Conservation (phyloP, 2,329 filamentous ascomycete genomes). For the Trichoderma koningii region DNA sequence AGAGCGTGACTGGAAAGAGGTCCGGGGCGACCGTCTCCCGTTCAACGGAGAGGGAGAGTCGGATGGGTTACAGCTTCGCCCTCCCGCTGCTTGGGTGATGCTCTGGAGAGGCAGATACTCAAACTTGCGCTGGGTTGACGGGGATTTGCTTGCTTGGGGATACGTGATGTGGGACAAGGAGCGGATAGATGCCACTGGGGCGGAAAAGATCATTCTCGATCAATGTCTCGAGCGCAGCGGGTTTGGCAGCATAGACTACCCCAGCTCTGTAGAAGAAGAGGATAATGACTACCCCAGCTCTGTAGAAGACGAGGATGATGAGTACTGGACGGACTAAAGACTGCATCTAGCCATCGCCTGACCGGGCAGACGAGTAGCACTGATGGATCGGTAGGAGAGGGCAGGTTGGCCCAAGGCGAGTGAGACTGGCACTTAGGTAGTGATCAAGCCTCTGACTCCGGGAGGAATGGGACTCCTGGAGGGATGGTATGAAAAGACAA, state of each 20-base stretch:
- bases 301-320: not conserved
- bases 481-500: too few species aligned
- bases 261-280: not conserved
- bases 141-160: slow-evolving; percentile 12
- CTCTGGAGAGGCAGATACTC: too few species aligned
- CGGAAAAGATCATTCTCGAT: not conserved
- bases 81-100: slow-evolving; percentile 18
- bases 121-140: too few species aligned
- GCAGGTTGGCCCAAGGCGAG: too few species aligned
- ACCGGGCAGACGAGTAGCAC: too few species aligned
- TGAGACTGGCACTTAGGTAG: too few species aligned
- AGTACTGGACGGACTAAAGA: not conserved
- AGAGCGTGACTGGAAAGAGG: slow-evolving; percentile 10
- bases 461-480: too few species aligned
- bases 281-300: not conserved
- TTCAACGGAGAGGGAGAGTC: slow-evolving; percentile 25
- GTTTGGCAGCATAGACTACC: not conserved
- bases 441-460: too few species aligned
- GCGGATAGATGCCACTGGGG: slow-evolving; percentile 9
- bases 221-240: not conserved
- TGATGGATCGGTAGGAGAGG: too few species aligned
- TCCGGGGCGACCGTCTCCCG: slow-evolving; percentile 15
- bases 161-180: slow-evolving; percentile 30
- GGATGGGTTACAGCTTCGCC: not conserved
- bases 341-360: not conserved